These are phyloP conservation scores for Trichomonascaceae sp. DNA, from an alignment of 1,139 yeast genomes.

Conservation along the genomic window DNA sequence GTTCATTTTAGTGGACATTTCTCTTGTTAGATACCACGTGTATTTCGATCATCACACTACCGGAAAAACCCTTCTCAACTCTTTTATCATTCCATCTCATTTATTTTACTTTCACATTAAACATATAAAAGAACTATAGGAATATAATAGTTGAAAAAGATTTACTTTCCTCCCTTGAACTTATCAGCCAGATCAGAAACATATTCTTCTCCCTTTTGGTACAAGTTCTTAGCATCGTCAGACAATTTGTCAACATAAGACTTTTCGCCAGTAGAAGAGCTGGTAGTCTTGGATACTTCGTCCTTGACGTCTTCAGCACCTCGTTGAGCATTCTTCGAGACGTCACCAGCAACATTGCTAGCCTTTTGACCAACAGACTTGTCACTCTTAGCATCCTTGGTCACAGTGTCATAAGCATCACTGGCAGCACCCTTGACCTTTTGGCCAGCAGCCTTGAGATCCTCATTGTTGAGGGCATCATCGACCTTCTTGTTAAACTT, in stretches of 20 bases:
- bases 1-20: no score
- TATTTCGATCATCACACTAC: no score
- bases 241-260: slow-evolving; percentile 8
- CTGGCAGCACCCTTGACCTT: slow-evolving; percentile 69
- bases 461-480: background rate
- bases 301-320: slow-evolving; percentile 14
- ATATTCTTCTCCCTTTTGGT: slow-evolving; percentile 15
- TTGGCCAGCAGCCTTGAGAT: slow-evolving; percentile 46
- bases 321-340: slow-evolving; percentile 36
- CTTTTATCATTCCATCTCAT: background rate
- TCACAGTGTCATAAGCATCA: slow-evolving; percentile 57
- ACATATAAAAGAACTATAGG: background rate
- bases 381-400: slow-evolving; percentile 46
- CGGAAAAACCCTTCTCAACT: no score
- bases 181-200: slow-evolving; percentile 17
- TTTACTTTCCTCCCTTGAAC: slow-evolving; percentile 10
- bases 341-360: slow-evolving; percentile 50
- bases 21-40: no score
- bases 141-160: background rate
- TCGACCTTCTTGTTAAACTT: background rate
- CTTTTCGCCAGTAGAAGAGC: slow-evolving; percentile 3
- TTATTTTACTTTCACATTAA: background rate
- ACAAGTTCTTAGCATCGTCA: slow-evolving; percentile 16
- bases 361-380: slow-evolving; percentile 66
- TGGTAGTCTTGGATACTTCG: slow-evolving; percentile 2